A percentile compares a stretch with the other conserved stretches of the same genome.
These are phyloP conservation scores for Tetracentron sinense DNA, from an alignment of 164 flowering plant species.

Conservation along the genomic window DNA sequence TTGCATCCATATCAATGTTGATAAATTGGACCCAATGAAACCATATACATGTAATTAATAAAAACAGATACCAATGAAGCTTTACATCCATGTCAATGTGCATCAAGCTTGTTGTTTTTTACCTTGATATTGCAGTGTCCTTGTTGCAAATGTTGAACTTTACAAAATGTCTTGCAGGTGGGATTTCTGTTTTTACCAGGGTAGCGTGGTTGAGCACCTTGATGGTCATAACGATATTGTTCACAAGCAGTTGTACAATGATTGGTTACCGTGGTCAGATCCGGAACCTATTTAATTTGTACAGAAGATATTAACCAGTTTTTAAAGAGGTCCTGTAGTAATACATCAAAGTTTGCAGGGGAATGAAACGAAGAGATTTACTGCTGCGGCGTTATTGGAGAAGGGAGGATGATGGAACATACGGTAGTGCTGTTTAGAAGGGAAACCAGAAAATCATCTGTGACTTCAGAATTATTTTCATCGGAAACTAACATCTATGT, in stretches of 20 bases:
- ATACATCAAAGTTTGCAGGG: constrained; percentile 66
- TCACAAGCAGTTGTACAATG: constrained; percentile 55
- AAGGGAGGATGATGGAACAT: constrained; percentile 95
- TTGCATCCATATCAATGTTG: too few species aligned
- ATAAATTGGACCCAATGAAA: too few species aligned
- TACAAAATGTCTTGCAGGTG: constrained; percentile 50
- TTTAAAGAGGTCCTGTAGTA: background rate
- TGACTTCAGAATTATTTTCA: background rate
- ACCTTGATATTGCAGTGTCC: background rate
- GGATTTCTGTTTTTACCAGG: constrained; percentile 76
- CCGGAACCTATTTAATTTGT: constrained; percentile 7
- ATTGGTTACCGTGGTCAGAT: constrained; percentile 85
- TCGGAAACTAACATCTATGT: constrained; percentile 6
- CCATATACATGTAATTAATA: too few species aligned
- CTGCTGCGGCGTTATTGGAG: constrained; percentile 86
- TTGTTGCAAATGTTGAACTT: background rate
- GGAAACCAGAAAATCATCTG: background rate
- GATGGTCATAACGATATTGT: constrained; percentile 93
- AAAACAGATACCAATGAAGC: too few species aligned
- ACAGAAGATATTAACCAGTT: background rate
- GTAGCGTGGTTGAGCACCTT: constrained; percentile 81
- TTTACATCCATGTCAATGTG: too few species aligned
- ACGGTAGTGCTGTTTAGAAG: constrained; percentile 44
- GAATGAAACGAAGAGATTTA: constrained; percentile 81
- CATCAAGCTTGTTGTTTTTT: too few species aligned